Base-by-base conservation (phyloP, 305 asterid genomes). In the Euphrasia arctica region DNA sequence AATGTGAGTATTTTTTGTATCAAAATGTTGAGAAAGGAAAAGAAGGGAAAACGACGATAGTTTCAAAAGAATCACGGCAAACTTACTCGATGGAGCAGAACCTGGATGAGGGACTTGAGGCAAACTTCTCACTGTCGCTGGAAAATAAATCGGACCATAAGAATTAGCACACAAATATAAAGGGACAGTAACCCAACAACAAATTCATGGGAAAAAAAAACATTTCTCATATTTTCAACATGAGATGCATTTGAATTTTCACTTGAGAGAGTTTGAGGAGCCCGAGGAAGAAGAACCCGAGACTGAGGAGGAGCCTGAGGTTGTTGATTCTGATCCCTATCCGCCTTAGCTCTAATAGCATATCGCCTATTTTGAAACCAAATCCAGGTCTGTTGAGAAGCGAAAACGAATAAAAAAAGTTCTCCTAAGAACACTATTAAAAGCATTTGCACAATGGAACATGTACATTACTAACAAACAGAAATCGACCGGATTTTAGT, bases 311-410 rank as follows among this genome's bases (percentile, higher is more conserved):
- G 54, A 49, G 54, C 1, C 27, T 49, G 54, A 49, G 27, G 54
- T 12, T 4, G 22, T 12, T 3, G 54, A 49, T 4, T 49, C 8
- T 13, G 54, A 60, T 47, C 36, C 52, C 54, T 52, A 52, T 74
- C 70, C 3, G 94, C 76, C 77, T 79, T 88, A 49, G 97, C 95
- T 80, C 99, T 80, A 65, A 90, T 70, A 54, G 99, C 99, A 83
- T 90, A 93, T 69, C 97, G 83, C 78, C 96, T 88, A 70, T 93
- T 93, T 57, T 93, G 99, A 77, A 90, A 90, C 98, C 99, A 93
- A 75, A 88, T 93, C 98, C 91, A 93, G 10, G 88, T 90, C 98
- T 93, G 80, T 66, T 55, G 67, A 58, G 64, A 51, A 60, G 5
- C 3, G 34, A 31, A 31, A 31, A 31, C 34, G 5, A 31, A 31